Evolutionary conservation across 2,329 filamentous ascomycete species (phyloP).

Genomic region (Aspergillus quadricinctus): DNA sequence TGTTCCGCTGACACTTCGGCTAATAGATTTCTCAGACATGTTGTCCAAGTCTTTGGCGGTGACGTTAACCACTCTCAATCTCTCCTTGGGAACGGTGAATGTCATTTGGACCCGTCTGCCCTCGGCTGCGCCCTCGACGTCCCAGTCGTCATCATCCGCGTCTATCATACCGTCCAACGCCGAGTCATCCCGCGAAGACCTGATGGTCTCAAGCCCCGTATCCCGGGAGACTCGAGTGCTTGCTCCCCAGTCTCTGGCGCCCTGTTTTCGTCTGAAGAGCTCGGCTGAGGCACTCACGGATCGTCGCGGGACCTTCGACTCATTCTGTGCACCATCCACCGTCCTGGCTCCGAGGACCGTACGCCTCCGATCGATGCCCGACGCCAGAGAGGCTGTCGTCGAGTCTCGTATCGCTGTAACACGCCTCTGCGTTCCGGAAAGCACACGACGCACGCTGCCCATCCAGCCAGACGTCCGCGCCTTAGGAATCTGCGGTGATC

Average conservation of each 20-base stretch:
- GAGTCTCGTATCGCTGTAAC: slow-evolving; percentile 15
- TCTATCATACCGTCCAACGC: slow-evolving; percentile 23
- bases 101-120: slow-evolving; percentile 73
- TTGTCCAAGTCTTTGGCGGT: slow-evolving; percentile 39
- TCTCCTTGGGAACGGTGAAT: slow-evolving; percentile 88
- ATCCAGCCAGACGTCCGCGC: slow-evolving; percentile 62
- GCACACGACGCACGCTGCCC: slow-evolving; percentile 62
- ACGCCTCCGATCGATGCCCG: slow-evolving; percentile 26
- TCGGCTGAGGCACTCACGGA: slow-evolving; percentile 47
- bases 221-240: slow-evolving; percentile 23
- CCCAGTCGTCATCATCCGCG: slow-evolving; percentile 57
- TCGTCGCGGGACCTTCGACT: slow-evolving; percentile 35
- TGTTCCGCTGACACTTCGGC: slow-evolving; percentile 17
- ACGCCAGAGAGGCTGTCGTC: slow-evolving; percentile 18
- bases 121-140: slow-evolving; percentile 69
- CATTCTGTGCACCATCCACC: slow-evolving; percentile 3
- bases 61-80: slow-evolving; percentile 83
- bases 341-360: slow-evolving; percentile 16
- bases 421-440: slow-evolving; percentile 43
- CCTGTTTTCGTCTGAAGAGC: slow-evolving; percentile 48
- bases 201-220: slow-evolving; percentile 9
- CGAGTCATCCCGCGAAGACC: slow-evolving; percentile 22
- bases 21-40: slow-evolving; percentile 25
- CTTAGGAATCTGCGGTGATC: slow-evolving; percentile 21
- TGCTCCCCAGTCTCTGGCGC: slow-evolving; percentile 50